Evolutionary conservation across 768 basidiomycete species (phyloP).

Genomic region (Kwoniella sp.): DNA sequence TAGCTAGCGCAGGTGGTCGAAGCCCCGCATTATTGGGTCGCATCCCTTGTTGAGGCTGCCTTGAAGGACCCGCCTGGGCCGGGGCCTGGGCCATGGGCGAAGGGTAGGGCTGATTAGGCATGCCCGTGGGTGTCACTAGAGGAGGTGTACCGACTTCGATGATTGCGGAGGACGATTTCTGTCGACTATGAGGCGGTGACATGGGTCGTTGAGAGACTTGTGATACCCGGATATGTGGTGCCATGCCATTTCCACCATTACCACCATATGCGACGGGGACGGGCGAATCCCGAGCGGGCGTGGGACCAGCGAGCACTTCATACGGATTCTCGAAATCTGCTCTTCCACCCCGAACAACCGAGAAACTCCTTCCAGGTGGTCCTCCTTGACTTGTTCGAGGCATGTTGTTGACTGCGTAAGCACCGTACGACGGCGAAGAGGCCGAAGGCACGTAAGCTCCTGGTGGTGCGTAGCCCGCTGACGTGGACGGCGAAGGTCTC

Average conservation of each 20-base stretch:
- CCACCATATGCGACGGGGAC: background rate
- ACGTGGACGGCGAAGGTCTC: conserved; percentile 49
- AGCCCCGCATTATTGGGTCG: conserved; percentile 34
- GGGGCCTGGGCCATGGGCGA: too few species aligned
- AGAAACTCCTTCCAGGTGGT: conserved; percentile 66
- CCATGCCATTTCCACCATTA: background rate
- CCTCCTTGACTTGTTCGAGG: conserved; percentile 17
- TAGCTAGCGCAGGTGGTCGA: conserved; percentile 34
- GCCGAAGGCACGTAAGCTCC: conserved; percentile 27
- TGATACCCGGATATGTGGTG: conserved; percentile 16
- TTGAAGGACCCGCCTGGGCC: conserved; percentile 17
- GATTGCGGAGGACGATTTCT: conserved; percentile 25
- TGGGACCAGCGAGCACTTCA: conserved; percentile 55
- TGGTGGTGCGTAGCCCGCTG: conserved; percentile 27
- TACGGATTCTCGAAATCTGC: conserved; percentile 85
- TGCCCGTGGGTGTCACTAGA: conserved; percentile 4
- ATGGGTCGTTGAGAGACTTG: conserved; percentile 15
- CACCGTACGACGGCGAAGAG: conserved; percentile 26
- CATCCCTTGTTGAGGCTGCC: conserved; percentile 15
- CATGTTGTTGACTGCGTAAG: conserved; percentile 11
- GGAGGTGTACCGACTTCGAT: conserved; percentile 16
- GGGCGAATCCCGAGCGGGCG: conserved; percentile 6
- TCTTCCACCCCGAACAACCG: conserved; percentile 81
- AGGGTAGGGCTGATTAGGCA: background rate
- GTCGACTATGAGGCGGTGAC: conserved; percentile 29